A percentile compares a stretch with the other conserved stretches of the same genome.
Evolutionary conservation across 2,329 filamentous ascomycete genomes (phyloP).

Genomic region (Aspergillus ochraceoroseus): DNA sequence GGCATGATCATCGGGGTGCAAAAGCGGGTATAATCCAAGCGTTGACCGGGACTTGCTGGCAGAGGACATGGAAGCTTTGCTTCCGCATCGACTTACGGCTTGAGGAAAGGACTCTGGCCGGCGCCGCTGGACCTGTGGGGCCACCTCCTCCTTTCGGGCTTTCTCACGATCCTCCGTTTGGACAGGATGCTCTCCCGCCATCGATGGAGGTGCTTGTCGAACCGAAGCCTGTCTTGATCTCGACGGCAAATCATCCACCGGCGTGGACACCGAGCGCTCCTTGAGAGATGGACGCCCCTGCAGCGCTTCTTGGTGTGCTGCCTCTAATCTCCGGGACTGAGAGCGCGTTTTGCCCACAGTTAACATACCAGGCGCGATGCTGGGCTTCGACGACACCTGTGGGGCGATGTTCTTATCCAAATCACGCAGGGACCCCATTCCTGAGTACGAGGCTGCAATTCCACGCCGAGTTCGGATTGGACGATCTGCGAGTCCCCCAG

Average conservation of each 20-base stretch:
- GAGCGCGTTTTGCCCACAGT: conserved; percentile 42
- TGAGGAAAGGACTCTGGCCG: conserved; percentile 19
- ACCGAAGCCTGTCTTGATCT: conserved; percentile 16
- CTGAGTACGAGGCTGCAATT: conserved; percentile 33
- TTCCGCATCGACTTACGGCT: conserved; percentile 25
- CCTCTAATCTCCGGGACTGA: conserved; percentile 38
- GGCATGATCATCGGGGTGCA: conserved; percentile 37
- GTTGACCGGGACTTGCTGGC: conserved; percentile 33
- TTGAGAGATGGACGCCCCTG: conserved; percentile 13
- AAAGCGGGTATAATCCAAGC: conserved; percentile 36
- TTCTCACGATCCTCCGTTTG: conserved; percentile 2
- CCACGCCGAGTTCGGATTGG: conserved; percentile 39
- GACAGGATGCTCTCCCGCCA: conserved; percentile 3
- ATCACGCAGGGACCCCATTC: conserved; percentile 32
- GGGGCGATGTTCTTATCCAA: conserved; percentile 26
- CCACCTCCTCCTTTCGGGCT: not conserved
- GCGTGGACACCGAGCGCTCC: conserved; percentile 24
- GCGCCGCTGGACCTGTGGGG: conserved; percentile 7
- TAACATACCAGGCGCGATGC: conserved; percentile 31
- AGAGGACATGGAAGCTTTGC: conserved; percentile 25
- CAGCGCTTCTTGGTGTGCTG: conserved; percentile 24
- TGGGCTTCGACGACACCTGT: conserved; percentile 31
- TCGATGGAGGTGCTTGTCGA: conserved; percentile 7
- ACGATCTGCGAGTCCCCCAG: conserved; percentile 37
- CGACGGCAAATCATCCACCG: conserved; percentile 19